Base-by-base conservation (phyloP, 2,329 filamentous ascomycete genomes). In the Sporothrix brasiliensis region DNA sequence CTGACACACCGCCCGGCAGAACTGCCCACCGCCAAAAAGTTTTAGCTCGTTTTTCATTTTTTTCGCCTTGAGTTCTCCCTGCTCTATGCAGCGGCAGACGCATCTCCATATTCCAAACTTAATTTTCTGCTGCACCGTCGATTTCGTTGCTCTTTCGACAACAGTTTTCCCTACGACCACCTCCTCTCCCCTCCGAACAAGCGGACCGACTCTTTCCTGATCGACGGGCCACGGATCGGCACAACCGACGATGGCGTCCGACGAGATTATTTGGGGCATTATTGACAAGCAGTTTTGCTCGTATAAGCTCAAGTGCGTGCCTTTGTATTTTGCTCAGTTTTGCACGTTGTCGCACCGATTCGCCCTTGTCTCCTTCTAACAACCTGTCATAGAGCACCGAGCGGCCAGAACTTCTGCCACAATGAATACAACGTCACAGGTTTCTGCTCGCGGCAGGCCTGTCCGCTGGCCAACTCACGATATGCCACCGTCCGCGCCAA, bases 211-310 rank as follows among this genome's bases (percentile, higher is more conserved):
- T 30, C 21, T 34, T 16, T 27, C 21, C 41, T 6, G 47, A 68
- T 19, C 24, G n/a, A 24, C 58, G 30, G 19, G 3, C 21, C 16
- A 11, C n/a, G 24, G 24, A 56, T 39, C 44, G n/a, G 7, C 49
- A 61, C 16, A 6, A 24, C 11, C 24, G 14, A 41, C 41, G n/a
- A 96, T 95, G 92, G 89, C 92, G 71, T 96, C 93, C 73, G 94
- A 98, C 85, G 94, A 98, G 82, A 96, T 98, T 74, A 91, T 98
- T 74, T 99, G 95, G 95, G 90, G 94, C 80, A 92, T 97, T 71
- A 97, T 97, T 75, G 96, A 97, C 81, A 92, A 95, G 81, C 92
- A 94, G 79, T 96, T 95, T 78, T 98, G 95, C 84, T 90, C 91
- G 67, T 98, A 94, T 85, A 97, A 97, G 79, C 85, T 98, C 75